Evolutionary conservation across 257 asterid genomes (phyloP).

Genomic region (Solanum lycopersicoides): DNA sequence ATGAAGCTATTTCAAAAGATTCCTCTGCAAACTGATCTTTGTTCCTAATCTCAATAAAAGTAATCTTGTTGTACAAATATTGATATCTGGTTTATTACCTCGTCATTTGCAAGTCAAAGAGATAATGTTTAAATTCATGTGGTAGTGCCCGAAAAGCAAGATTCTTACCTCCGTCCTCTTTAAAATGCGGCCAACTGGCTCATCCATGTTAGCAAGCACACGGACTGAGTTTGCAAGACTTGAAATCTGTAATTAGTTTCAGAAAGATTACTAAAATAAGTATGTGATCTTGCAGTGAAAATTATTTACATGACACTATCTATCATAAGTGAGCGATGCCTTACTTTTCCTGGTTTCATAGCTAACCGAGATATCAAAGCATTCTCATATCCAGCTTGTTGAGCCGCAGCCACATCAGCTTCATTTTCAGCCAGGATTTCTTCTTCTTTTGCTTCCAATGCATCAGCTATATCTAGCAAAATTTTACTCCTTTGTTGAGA

Average conservation of each 20-base stretch:
- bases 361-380: conserved; percentile 63
- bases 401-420: conserved; percentile 61
- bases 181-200: conserved; percentile 62
- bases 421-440: conserved; percentile 41
- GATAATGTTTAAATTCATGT: neutral
- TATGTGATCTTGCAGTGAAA: neutral
- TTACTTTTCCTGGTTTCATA: conserved; percentile 53
- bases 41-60: neutral
- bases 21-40: neutral
- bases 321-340: neutral
- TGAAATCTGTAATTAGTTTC: conserved; percentile 23
- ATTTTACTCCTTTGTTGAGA: conserved; percentile 59
- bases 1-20: neutral
- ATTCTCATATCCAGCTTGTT: conserved; percentile 53
- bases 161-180: conserved; percentile 60
- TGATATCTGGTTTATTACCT: neutral
- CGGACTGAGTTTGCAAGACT: conserved; percentile 64
- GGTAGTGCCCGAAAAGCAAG: neutral
- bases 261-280: neutral
- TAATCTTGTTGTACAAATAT: neutral
- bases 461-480: conserved; percentile 57
- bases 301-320: neutral
- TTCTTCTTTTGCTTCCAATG: conserved; percentile 42
- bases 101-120: neutral
- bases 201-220: conserved; percentile 70